A percentile compares a stretch with the other conserved stretches of the same genome.
Conservation (phyloP, 2,329 filamentous ascomycete species). For the Fusarium ramigenum region DNA sequence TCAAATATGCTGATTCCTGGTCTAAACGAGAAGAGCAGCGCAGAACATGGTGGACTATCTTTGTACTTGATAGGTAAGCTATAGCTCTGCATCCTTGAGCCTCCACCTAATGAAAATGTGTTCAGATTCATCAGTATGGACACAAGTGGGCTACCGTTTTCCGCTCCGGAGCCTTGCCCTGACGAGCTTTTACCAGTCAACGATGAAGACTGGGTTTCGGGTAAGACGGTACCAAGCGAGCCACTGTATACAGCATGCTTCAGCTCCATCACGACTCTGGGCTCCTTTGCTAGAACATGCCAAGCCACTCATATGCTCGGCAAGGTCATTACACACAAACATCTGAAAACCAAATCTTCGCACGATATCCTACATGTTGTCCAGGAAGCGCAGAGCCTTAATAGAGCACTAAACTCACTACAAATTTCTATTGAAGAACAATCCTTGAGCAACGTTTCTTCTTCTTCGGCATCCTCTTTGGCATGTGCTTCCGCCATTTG, state of each 20-base stretch:
- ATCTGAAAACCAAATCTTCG: background rate
- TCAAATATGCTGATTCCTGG: conserved; percentile 4
- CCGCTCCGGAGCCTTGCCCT: background rate
- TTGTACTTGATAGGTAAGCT: conserved; percentile 2
- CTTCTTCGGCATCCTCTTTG: background rate
- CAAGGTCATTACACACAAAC: background rate
- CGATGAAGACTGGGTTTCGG: conserved; percentile 1
- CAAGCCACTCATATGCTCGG: conserved; percentile 8
- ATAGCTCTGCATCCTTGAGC: background rate
- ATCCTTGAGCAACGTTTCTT: background rate
- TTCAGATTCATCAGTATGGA: background rate
- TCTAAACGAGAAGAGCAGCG: conserved; percentile 3
- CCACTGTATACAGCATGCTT: conserved; percentile 4
- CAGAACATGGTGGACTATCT: conserved; percentile 7
- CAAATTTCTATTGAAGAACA: background rate
- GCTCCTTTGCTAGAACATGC: conserved; percentile 1
- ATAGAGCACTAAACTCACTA: background rate
- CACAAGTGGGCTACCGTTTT: background rate
- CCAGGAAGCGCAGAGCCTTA: background rate
- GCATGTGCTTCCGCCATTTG: background rate
- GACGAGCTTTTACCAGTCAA: conserved; percentile 1
- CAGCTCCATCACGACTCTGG: background rate
- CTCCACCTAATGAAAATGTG: background rate
- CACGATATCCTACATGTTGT: background rate
- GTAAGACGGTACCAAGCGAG: background rate